Evolutionary conservation across 805 yeast genomes (phyloP).

Genomic region (Wickerhamomyces ciferrii): DNA sequence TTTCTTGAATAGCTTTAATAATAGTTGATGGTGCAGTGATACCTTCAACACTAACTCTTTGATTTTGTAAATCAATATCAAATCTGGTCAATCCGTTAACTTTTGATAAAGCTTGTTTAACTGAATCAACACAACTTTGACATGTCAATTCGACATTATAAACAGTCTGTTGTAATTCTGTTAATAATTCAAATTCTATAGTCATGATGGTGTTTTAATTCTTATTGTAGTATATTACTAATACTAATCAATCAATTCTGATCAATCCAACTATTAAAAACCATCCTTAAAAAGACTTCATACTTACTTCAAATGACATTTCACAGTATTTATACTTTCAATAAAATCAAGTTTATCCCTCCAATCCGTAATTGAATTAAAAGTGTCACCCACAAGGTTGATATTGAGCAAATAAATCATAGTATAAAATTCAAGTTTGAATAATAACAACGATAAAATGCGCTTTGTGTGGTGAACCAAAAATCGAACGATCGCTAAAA

Average conservation of each 20-base stretch:
- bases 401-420: not conserved
- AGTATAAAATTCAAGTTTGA: too few species aligned
- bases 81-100: slow-evolving; percentile 46
- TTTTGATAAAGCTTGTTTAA: slow-evolving; percentile 44
- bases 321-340: not conserved
- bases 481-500: not conserved
- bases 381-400: not conserved
- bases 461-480: not conserved
- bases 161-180: slow-evolving; percentile 34
- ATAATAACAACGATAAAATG: not conserved
- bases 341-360: too few species aligned
- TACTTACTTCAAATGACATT: slow-evolving; percentile 17
- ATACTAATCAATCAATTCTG: not conserved
- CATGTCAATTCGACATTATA: slow-evolving; percentile 88
- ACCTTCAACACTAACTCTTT: slow-evolving; percentile 67
- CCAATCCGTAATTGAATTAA: too few species aligned
- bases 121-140: slow-evolving; percentile 59
- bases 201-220: not conserved
- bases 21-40: slow-evolving; percentile 71
- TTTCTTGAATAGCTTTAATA: slow-evolving; percentile 58
- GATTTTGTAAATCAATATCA: slow-evolving; percentile 51
- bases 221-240: too few species aligned
- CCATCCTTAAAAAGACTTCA: slow-evolving; percentile 17
- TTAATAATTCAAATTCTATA: slow-evolving; percentile 6
- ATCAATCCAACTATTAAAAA: not conserved